Evolutionary conservation across 768 basidiomycete genomes (phyloP).

Genomic region (Paxillus ammoniavirescens): DNA sequence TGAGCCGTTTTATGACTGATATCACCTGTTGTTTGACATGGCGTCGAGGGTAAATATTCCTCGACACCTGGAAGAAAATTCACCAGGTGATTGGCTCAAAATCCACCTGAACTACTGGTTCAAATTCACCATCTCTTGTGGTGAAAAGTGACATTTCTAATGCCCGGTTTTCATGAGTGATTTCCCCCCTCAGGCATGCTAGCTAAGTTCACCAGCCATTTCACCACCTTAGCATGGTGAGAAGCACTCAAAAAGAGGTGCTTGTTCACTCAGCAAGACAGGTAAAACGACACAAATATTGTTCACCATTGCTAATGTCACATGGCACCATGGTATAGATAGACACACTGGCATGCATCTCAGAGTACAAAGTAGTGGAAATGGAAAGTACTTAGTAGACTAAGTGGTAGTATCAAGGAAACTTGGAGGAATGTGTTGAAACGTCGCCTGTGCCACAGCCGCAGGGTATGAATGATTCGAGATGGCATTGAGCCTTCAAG

Average conservation of each 20-base stretch:
- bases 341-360: too few relatives aligned
- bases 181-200: not conserved
- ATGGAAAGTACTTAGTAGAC: too few relatives aligned
- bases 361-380: not conserved
- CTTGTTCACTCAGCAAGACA: not conserved
- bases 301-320: not conserved
- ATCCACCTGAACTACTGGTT: not conserved
- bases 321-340: too few relatives aligned
- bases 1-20: not conserved
- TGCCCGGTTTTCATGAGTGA: not conserved
- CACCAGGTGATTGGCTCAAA: not conserved
- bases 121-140: not conserved
- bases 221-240: not conserved
- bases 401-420: too few relatives aligned
- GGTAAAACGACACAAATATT: too few relatives aligned
- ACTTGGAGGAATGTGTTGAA: too few relatives aligned
- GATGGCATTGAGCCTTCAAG: too few relatives aligned
- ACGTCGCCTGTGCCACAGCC: too few relatives aligned
- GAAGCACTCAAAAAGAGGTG: not conserved
- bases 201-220: not conserved
- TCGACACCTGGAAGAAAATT: not conserved
- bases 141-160: not conserved
- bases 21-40: not conserved
- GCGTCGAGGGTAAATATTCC: not conserved
- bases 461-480: too few relatives aligned